phyloP scores from a whole-genome alignment of 2,329 filamentous ascomycete species.

The Fusarium drepaniforme region DNA sequence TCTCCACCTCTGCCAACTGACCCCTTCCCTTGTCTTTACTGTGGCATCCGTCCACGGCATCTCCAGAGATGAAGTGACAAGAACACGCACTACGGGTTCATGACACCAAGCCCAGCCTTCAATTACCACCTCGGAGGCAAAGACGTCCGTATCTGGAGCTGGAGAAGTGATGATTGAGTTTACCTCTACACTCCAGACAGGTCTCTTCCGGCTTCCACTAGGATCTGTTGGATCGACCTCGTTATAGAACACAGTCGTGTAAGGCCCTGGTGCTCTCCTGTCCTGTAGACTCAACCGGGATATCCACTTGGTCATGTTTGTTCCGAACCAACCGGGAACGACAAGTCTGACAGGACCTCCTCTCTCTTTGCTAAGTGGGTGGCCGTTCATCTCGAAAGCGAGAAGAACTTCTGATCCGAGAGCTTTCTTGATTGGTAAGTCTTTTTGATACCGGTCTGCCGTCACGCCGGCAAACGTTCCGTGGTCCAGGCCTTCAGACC shows the following conservation, averaged over 20 bases:
- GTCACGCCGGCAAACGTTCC: conserved; percentile 11
- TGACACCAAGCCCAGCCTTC: conserved; percentile 3
- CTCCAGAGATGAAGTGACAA: neutral
- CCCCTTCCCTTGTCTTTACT: neutral
- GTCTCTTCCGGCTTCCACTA: neutral
- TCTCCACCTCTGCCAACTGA: neutral
- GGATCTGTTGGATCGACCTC: conserved; percentile 8
- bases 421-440: neutral
- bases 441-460: conserved; percentile 21
- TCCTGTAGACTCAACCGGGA: neutral
- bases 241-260: conserved; percentile 9
- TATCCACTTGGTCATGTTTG: conserved; percentile 26
- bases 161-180: conserved; percentile 23
- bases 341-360: conserved; percentile 17
- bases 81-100: neutral
- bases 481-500: conserved; percentile 16
- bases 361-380: conserved; percentile 4
- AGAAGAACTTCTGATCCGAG: neutral
- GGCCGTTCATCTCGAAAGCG: neutral
- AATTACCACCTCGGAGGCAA: neutral
- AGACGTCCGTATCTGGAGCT: neutral
- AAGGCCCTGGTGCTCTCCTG: conserved; percentile 3
- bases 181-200: conserved; percentile 21
- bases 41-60: neutral
- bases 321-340: conserved; percentile 24